phyloP scores from a whole-genome alignment of 179 eudicot genomes.

The Spergularia azorica region DNA sequence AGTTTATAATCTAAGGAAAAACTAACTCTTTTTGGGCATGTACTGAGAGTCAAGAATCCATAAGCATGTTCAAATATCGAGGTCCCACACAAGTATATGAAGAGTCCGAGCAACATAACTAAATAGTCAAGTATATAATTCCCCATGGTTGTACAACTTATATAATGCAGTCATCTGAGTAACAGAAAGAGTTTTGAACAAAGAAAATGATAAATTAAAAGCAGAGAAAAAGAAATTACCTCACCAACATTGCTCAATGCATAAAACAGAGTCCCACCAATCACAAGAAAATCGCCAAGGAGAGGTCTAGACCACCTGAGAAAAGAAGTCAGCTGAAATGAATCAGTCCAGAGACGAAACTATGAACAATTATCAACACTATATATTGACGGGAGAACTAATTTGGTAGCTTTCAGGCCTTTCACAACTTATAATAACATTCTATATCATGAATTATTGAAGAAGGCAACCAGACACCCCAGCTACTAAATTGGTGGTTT shows the following conservation, averaged over 20 bases:
- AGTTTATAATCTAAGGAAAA: no score
- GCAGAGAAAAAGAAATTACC: conserved; percentile 37
- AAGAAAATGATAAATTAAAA: not conserved
- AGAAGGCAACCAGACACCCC: not conserved
- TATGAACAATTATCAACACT: not conserved
- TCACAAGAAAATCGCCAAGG: conserved; percentile 76
- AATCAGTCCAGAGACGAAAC: not conserved
- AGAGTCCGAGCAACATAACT: no score
- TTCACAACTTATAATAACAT: not conserved
- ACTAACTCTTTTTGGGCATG: no score
- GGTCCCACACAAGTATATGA: no score
- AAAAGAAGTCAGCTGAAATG: not conserved
- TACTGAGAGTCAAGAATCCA: no score
- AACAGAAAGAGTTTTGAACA: no score
- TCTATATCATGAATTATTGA: not conserved
- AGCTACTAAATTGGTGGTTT: not conserved
- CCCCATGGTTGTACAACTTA: not conserved
- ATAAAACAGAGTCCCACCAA: conserved; percentile 66
- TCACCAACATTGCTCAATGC: conserved; percentile 84
- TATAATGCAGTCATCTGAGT: not conserved
- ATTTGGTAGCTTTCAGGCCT: not conserved
- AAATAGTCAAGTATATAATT: no score
- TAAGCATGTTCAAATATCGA: no score
- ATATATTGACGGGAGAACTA: not conserved
- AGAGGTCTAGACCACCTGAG: conserved; percentile 75